These are phyloP conservation scores for Blakeslea trispora DNA, from an alignment of 371 early-diverging fungal genomes.

Conservation along the genomic window DNA sequence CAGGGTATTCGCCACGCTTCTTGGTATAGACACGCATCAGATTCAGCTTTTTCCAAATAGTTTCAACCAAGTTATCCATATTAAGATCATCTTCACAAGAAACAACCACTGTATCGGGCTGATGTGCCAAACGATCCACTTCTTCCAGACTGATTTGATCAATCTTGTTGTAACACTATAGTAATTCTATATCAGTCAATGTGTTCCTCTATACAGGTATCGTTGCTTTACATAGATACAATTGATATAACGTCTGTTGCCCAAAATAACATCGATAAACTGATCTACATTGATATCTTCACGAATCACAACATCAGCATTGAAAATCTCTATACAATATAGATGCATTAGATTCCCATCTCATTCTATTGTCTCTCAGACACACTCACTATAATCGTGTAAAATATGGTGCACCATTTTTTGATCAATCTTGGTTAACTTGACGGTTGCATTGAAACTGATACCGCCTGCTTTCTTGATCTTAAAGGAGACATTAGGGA, in stretches of 20 bases:
- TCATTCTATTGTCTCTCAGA: too few species aligned
- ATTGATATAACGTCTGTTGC: conserved; percentile 95
- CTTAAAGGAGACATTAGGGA: conserved; percentile 96
- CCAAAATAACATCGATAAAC: conserved; percentile 98
- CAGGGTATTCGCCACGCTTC: conserved; percentile 93
- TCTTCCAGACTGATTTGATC: conserved; percentile 98
- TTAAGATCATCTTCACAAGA: conserved; percentile 95
- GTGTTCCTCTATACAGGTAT: conserved; percentile 16
- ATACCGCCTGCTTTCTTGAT: conserved; percentile 99
- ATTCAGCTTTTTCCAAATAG: conserved; percentile 87
- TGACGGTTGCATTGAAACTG: conserved; percentile 90
- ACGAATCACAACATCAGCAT: conserved; percentile 98
- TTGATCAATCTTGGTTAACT: conserved; percentile 88
- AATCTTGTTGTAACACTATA: conserved; percentile 95
- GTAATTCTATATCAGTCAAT: background rate
- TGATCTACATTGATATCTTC: conserved; percentile 98
- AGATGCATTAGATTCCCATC: too few species aligned
- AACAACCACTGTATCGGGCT: conserved; percentile 90
- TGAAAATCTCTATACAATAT: conserved; percentile 79
- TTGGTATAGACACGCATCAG: conserved; percentile 98
- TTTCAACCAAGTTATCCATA: conserved; percentile 89
- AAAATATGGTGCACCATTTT: conserved; percentile 93
- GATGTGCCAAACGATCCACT: conserved; percentile 87
- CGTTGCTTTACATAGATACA: conserved; percentile 96
- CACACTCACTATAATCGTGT: conserved; percentile 92